A percentile compares a stretch with the other conserved stretches of the same genome.
Evolutionary conservation across 257 asterid species (phyloP).

Genomic region (Jaltomata sinuosa): DNA sequence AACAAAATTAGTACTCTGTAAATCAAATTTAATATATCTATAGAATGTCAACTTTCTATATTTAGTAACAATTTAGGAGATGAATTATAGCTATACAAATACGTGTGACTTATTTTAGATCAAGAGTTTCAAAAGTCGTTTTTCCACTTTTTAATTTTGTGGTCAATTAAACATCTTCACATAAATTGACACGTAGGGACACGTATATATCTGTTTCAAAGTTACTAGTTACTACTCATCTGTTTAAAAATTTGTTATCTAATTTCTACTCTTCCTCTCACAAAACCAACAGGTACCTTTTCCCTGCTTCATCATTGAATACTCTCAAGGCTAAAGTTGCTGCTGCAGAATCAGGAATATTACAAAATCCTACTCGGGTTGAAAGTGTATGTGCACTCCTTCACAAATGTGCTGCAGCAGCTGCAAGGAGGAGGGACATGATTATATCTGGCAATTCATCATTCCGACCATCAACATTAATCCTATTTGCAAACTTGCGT

Average conservation of each 20-base stretch:
- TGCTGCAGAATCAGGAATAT: not conserved
- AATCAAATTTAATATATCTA: too few species aligned
- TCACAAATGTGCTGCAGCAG: not conserved
- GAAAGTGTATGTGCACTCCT: not conserved
- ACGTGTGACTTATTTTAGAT: too few species aligned
- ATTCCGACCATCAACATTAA: not conserved
- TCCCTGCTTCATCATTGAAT: not conserved
- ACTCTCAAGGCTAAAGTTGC: not conserved
- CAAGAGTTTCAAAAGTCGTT: too few species aligned
- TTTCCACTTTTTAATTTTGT: too few species aligned
- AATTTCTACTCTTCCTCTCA: not conserved
- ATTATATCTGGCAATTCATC: not conserved
- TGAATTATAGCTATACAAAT: too few species aligned
- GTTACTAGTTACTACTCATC: too few species aligned
- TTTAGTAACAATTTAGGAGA: too few species aligned
- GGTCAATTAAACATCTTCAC: not conserved
- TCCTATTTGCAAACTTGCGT: not conserved
- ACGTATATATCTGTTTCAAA: too few species aligned
- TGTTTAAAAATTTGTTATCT: too few species aligned
- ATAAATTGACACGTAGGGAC: too few species aligned
- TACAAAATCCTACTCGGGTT: not conserved
- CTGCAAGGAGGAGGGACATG: not conserved
- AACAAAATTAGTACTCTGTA: too few species aligned
- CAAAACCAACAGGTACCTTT: not conserved
- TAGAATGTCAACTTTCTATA: too few species aligned